Evolutionary conservation across 1,139 yeast species (phyloP).

Genomic region (Taiozyma sp.): DNA sequence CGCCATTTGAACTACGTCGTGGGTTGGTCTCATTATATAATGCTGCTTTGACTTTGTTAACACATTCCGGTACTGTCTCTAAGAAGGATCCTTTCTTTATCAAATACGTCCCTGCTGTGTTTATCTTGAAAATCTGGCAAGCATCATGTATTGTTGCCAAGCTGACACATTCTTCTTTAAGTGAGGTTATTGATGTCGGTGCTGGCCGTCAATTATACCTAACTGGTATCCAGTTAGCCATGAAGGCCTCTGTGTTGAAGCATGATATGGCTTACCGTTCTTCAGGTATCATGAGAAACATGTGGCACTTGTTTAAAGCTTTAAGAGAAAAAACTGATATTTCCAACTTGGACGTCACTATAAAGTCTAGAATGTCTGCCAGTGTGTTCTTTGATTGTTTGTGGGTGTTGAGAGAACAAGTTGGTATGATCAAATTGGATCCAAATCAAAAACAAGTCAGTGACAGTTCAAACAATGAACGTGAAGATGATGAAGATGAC

Average conservation of each 20-base stretch:
- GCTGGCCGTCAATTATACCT: conserved; percentile 72
- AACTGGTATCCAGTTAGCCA: conserved; percentile 64
- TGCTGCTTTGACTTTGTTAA: conserved; percentile 67
- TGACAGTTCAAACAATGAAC: conserved; percentile 22
- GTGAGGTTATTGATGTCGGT: conserved; percentile 59
- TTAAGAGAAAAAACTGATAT: conserved; percentile 22
- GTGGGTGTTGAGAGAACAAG: conserved; percentile 77
- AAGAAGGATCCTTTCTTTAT: conserved; percentile 58
- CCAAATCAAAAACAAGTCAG: conserved; percentile 30
- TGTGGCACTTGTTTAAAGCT: conserved; percentile 76
- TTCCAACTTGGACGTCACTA: conserved; percentile 43
- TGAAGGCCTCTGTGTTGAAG: conserved; percentile 78
- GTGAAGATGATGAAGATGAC: conserved; percentile 16
- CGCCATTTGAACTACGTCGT: conserved; percentile 50
- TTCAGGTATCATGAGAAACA: conserved; percentile 88
- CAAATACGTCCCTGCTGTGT: conserved; percentile 78
- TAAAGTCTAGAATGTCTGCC: conserved; percentile 84
- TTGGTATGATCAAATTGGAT: conserved; percentile 69
- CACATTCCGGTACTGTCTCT: conserved; percentile 63
- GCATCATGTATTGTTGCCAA: conserved; percentile 82
- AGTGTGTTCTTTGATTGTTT: conserved; percentile 89
- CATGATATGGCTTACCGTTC: conserved; percentile 93
- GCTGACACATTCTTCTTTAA: conserved; percentile 69
- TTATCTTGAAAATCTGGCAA: conserved; percentile 83
- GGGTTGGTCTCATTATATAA: conserved; percentile 78